These are phyloP conservation scores for Ammopiptanthus mongolicus DNA, from an alignment of 306 rosid genomes.

Conservation along the genomic window DNA sequence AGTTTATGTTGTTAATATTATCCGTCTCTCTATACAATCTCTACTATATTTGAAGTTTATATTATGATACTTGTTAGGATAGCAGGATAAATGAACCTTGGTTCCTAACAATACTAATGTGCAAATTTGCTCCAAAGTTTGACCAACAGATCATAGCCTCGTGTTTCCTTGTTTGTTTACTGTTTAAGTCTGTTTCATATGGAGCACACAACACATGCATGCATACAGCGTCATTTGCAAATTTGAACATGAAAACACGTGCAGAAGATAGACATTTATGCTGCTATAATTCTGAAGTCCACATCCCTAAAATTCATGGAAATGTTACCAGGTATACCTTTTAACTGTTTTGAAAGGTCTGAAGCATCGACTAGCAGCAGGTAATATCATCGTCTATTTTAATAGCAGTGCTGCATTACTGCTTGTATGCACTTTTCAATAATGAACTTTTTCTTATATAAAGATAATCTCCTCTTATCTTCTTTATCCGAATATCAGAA, in stretches of 20 bases:
- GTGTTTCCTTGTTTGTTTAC: background rate
- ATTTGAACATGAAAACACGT: conserved; percentile 7
- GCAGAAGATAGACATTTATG: conserved; percentile 10
- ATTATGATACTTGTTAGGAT: no score
- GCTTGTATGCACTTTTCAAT: conserved; percentile 8
- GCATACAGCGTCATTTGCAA: background rate
- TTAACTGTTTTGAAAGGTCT: conserved; percentile 86
- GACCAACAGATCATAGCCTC: conserved; percentile 9
- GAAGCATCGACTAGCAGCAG: conserved; percentile 94
- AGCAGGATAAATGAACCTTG: no score
- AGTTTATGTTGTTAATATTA: background rate
- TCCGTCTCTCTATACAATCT: background rate
- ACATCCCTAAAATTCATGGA: conserved; percentile 31
- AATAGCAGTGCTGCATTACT: conserved; percentile 2
- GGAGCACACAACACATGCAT: background rate
- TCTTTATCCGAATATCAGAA: no score
- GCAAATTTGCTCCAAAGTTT: conserved; percentile 2
- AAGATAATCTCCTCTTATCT: background rate
- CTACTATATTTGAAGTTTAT: background rate
- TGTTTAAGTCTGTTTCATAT: conserved; percentile 17
- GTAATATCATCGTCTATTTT: conserved; percentile 39
- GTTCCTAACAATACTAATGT: no score
- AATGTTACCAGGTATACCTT: conserved; percentile 78
- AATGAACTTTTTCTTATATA: background rate
- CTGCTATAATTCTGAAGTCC: conserved; percentile 13